Evolutionary conservation across 192 early-diverging fungal species (phyloP), one percentile per base, ranked within the genome.

Genomic region (Entomortierella beljakovae): DNA sequence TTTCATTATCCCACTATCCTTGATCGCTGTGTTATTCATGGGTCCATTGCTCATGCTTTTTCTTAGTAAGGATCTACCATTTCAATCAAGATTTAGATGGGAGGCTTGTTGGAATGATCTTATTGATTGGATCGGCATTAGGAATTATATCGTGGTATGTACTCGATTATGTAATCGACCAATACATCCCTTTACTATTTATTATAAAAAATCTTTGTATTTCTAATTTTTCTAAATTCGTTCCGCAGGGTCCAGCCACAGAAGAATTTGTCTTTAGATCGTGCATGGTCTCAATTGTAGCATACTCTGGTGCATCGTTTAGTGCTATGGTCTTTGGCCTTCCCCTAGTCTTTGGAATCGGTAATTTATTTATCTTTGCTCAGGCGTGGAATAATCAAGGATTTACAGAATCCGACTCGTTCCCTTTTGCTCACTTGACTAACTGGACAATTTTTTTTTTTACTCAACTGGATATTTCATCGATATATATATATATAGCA

Each of bases 181-280:
- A 23, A n/a, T n/a, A n/a, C n/a, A n/a, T n/a, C n/a, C n/a, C n/a
- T n/a, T n/a, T n/a, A n/a, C n/a, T n/a, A n/a, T n/a, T n/a, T n/a
- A n/a, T n/a, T n/a, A n/a, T n/a, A n/a, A n/a, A n/a, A n/a, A n/a
- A n/a, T n/a, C n/a, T n/a, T n/a, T n/a, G n/a, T n/a, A n/a, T n/a
- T n/a, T n/a, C n/a, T n/a, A n/a, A n/a, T n/a, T n/a, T n/a, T n/a
- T n/a, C n/a, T n/a, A 11, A 46, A 11, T 46, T 4, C 15, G 7
- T 20, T 20, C 3, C 2, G 20, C 43, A 94, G 92, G 92, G 87
- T 5, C 94, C 94, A 10, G 52, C 89, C 6, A 83, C 88, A 20
- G 94, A 95, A 69, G 94, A 95, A 63, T 82, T 91, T 58, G 85
- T 93, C 26, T 95, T 95, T 70, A 81, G 94, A 56, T 81, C 82